Base-by-base conservation (phyloP, 2,329 filamentous ascomycete genomes). In the Phaeosphaeriaceae sp. region DNA sequence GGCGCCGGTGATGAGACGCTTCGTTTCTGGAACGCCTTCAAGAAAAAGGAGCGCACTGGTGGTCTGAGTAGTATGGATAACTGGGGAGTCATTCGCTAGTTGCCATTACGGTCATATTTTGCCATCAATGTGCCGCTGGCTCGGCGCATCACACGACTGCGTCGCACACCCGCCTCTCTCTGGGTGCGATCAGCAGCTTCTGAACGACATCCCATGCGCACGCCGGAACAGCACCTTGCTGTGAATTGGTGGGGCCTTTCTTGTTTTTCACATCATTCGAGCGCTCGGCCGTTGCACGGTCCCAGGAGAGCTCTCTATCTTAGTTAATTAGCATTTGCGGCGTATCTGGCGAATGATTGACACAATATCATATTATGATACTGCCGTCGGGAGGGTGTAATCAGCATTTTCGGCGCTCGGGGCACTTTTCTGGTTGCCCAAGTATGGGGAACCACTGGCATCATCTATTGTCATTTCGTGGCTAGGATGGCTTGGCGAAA, bases 1-100 rank as follows among this genome's bases (percentile, higher is more conserved):
- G 95, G 95, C 22, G 95, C 95, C 3, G 95, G 95, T 17, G 95
- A 99, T 66, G 95, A 99, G 81, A 99, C 95, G 0, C 79, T 99
- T 50, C 84, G 95, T 45, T 99, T 99, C 80, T 99, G 95, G 95
- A 95, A 95, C 57, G 90, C 95, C 1, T 99, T 99, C 80, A 92
- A 91, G 59, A 89, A 90, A 72, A 90, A 92, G 71, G 88, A 91
- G 25, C 89, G 90, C 24, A 84, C 87, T 36, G 82, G 84, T 55
- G 88, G 89, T 48, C 75, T 80, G 27, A 78, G 74, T 55, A 77
- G 66, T 64, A 82, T 95, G 56, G 87, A 88, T 44, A 91, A 92
- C 75, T 95, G 91, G 91, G 90, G 90, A 51, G 88, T 93, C 53
- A 97, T 97, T 71, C 88, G 92, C 58, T 85, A 58, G 52, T 17